Conservation (phyloP, 306 rosid genomes). For the Quercus alba region DNA sequence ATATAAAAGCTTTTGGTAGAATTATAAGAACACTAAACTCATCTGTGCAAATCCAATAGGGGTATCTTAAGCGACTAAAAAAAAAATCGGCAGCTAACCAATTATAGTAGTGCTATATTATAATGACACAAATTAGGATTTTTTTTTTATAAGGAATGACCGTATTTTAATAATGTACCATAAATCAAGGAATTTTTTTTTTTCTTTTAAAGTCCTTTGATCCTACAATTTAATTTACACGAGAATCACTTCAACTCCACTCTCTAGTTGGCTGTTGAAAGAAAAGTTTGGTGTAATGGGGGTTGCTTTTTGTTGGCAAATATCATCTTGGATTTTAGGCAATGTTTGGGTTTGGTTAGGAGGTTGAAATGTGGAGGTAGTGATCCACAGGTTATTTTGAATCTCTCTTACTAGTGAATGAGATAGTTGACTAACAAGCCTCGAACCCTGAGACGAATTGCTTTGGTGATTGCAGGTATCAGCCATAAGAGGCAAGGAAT, state of each 20-base stretch:
- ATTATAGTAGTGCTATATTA: no score
- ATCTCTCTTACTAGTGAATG: conserved; percentile 28
- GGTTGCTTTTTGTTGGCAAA: conserved; percentile 25
- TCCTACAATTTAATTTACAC: no score
- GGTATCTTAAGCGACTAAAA: no score
- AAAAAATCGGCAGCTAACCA: no score
- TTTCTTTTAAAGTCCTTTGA: no score
- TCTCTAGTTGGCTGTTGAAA: conserved; percentile 24
- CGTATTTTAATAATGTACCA: no score
- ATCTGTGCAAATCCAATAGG: no score
- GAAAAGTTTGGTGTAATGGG: conserved; percentile 24
- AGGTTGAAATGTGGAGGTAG: conserved; percentile 35
- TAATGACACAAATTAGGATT: no score
- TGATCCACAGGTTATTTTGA: conserved; percentile 31
- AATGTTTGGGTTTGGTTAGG: conserved; percentile 23
- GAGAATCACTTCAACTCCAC: conserved; percentile 38
- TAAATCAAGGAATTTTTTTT: no score
- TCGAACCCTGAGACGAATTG: conserved; percentile 33
- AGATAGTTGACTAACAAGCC: conserved; percentile 35
- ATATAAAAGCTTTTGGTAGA: no score
- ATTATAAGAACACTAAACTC: no score
- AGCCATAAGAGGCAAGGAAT: conserved; percentile 18
- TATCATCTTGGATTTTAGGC: conserved; percentile 31
- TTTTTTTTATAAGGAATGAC: no score
- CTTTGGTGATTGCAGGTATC: conserved; percentile 37